phyloP scores from a whole-genome alignment of 1,284 basidiomycete species.

The Sphaerobolus stellatus region DNA sequence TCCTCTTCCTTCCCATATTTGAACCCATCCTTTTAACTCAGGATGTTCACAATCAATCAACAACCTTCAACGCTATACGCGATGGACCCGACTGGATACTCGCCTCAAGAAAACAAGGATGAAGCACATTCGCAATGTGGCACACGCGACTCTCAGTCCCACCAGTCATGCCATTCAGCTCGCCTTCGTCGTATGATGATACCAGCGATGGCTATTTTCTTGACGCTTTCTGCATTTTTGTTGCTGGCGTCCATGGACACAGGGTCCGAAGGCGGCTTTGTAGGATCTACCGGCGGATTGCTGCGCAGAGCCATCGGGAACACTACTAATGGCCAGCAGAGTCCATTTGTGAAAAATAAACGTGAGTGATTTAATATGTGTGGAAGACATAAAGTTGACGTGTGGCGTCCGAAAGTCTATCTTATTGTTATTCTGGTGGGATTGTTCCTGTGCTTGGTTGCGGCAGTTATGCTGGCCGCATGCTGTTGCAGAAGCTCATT shows the following conservation, averaged over 20 bases:
- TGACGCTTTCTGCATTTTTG: neutral
- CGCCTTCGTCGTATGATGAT: conserved; percentile 1
- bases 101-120: too few species aligned
- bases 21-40: too few species aligned
- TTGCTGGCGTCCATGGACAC: neutral
- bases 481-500: conserved; percentile 57
- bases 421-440: conserved; percentile 59
- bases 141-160: neutral
- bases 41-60: too few species aligned
- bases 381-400: neutral
- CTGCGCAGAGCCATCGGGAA: neutral
- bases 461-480: conserved; percentile 51
- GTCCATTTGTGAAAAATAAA: conserved; percentile 19
- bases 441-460: conserved; percentile 47
- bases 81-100: too few species aligned
- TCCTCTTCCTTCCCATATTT: too few species aligned
- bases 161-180: conserved; percentile 3
- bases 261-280: neutral
- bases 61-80: too few species aligned
- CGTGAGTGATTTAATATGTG: conserved; percentile 8
- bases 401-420: conserved; percentile 37
- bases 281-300: neutral
- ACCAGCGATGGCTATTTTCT: neutral
- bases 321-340: neutral
- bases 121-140: too few species aligned